phyloP scores from a whole-genome alignment of 2,329 filamentous ascomycete species.

The Epichloe elymi region DNA sequence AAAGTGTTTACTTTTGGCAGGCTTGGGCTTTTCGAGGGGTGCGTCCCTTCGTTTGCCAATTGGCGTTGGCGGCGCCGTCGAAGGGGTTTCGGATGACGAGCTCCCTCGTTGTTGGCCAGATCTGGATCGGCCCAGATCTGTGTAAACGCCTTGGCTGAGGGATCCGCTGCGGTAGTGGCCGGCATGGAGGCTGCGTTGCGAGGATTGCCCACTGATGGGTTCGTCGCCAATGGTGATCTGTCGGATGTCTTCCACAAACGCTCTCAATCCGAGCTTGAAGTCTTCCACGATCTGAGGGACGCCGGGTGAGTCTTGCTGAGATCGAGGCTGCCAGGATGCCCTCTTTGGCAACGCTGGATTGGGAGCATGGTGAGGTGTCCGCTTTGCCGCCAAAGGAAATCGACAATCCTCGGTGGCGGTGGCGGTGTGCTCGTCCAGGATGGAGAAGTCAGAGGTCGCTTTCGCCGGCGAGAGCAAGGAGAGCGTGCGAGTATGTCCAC shows the following conservation, averaged over 20 bases:
- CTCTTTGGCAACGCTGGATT: constrained; percentile 36
- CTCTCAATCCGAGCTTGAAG: constrained; percentile 80
- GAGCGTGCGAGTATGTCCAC: constrained; percentile 48
- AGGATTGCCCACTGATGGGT: constrained; percentile 45
- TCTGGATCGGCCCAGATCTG: constrained; percentile 34
- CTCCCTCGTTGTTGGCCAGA: constrained; percentile 30
- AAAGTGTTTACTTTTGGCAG: constrained; percentile 37
- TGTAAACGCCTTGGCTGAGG: constrained; percentile 7
- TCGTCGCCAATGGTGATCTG: constrained; percentile 96
- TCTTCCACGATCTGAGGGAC: constrained; percentile 78
- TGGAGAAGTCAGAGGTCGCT: constrained; percentile 28
- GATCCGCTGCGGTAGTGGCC: constrained; percentile 3
- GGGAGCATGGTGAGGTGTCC: constrained; percentile 21
- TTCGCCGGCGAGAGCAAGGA: constrained; percentile 68
- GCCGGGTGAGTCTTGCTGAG: constrained; percentile 28
- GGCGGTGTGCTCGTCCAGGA: constrained; percentile 25
- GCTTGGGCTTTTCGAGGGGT: constrained; percentile 23
- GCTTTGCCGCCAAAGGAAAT: constrained; percentile 16
- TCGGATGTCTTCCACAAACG: constrained; percentile 87
- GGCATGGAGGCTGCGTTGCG: constrained; percentile 9
- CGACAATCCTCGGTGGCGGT: constrained; percentile 12
- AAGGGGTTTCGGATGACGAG: constrained; percentile 27
- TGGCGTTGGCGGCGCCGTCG: constrained; percentile 17
- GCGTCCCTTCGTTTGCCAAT: constrained; percentile 16
- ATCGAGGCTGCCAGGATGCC: constrained; percentile 46